Evolutionary conservation across 148 eudicot genomes (phyloP).

Genomic region (Tetragonia tetragonoides): DNA sequence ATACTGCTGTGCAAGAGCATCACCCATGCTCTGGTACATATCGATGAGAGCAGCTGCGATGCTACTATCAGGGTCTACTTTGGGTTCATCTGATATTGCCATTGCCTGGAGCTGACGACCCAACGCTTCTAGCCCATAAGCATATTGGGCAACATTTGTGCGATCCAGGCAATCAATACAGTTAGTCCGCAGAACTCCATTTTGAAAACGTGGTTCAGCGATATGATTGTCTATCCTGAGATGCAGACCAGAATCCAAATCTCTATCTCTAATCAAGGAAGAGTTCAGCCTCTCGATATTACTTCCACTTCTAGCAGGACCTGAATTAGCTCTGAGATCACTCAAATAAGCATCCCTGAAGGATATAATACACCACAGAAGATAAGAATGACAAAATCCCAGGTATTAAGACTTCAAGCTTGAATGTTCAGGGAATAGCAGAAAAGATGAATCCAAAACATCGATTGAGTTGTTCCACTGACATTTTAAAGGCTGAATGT

Average conservation of each 20-base stretch:
- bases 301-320: conserved; percentile 59
- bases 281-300: conserved; percentile 42
- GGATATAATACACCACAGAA: conserved; percentile 22
- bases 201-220: conserved; percentile 60
- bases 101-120: conserved; percentile 92
- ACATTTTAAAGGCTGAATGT: neutral
- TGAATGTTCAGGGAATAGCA: neutral
- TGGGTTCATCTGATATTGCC: conserved; percentile 77
- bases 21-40: conserved; percentile 98
- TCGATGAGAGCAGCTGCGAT: conserved; percentile 94
- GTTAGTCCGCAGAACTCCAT: conserved; percentile 92
- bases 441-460: neutral
- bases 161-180: conserved; percentile 98
- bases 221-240: conserved; percentile 36
- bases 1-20: conserved; percentile 98
- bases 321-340: conserved; percentile 64
- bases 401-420: neutral
- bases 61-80: conserved; percentile 87
- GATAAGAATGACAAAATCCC: neutral
- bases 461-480: neutral
- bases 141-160: conserved; percentile 99
- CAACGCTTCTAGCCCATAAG: conserved; percentile 91
- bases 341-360: conserved; percentile 67
- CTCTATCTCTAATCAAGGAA: conserved; percentile 47
- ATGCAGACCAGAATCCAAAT: conserved; percentile 39